phyloP scores from a whole-genome alignment of 2,329 filamentous ascomycete genomes.

The Chrysoporthe deuterocubensis region DNA sequence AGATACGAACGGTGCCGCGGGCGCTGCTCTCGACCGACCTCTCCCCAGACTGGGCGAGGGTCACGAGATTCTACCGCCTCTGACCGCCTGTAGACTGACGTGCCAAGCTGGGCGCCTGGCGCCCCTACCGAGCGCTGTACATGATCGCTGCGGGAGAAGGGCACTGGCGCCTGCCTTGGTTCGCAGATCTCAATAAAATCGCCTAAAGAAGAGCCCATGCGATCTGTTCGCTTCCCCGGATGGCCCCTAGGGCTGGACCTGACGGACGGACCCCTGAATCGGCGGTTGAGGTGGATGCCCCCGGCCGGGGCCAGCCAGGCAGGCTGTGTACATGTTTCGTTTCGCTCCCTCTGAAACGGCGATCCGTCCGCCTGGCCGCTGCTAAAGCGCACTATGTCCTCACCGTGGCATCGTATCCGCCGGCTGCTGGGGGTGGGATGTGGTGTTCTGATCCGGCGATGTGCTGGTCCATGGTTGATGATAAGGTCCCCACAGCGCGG shows the following conservation, averaged over 20 bases:
- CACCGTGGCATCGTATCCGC: neutral
- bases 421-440: neutral
- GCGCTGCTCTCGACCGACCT: neutral
- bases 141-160: neutral
- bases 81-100: too few relatives aligned
- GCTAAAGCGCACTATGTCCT: neutral
- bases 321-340: constrained; percentile 6
- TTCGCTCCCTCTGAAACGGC: constrained; percentile 6
- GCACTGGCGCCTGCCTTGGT: neutral
- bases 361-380: neutral
- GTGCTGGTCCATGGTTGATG: constrained; percentile 14
- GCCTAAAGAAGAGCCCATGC: neutral
- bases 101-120: neutral
- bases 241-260: constrained; percentile 7
- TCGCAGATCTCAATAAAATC: constrained; percentile 1
- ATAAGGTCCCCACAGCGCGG: constrained; percentile 21
- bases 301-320: neutral
- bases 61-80: neutral
- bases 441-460: neutral
- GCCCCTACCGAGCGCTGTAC: neutral
- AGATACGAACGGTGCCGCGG: neutral
- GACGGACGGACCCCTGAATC: constrained; percentile 5
- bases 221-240: constrained; percentile 7
- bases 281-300: neutral
- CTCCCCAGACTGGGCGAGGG: neutral